Evolutionary conservation across 2,329 filamentous ascomycete species (phyloP), one percentile per base, ranked within the genome.

Genomic region (Xylaria sp.): DNA sequence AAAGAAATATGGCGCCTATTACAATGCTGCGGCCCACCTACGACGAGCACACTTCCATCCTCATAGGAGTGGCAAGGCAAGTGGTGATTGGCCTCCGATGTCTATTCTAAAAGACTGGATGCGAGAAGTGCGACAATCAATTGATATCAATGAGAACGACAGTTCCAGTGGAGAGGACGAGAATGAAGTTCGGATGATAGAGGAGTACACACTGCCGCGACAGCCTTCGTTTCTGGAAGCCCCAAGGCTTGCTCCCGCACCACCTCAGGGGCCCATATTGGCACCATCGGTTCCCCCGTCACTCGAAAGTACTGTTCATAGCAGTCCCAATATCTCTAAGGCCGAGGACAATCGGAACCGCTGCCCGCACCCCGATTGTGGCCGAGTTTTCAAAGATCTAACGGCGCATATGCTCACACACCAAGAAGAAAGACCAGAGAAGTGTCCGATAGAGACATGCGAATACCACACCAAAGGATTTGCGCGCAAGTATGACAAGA

Each of bases 361-460:
- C 69, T 97, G 93, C 83, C 92, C 92, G 0, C 90, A 94, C 76
- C 89, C 91, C 7, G 93, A 95, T 66, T 97, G 94, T 75, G 93
- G 93, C 71, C 90, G 92, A 75, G 86, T 90, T 66, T 97, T 97
- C 86, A 97, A 97, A 82, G 94, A 97, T 76, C 83, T 97, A 71
- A 95, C 95, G 81, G 94, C 94, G 9, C 94, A 97, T 80, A 95
- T 97, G 91, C 87, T 97, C 78, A 97, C 94, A 0, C 94, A 97
- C 80, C 93, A 96, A 80, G 91, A 89, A 66, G 93, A 97, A 82
- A 87, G 94, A 28, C 94, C 94, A 0, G 94, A 97, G 78, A 97
- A 97, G 83, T 97, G 94, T 81, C 94, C 94, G 0, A 97, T 97
- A 73, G 85, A 91, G 66, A 96, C 90, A 0, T 97, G 94, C 83